phyloP scores from a whole-genome alignment of 2,329 filamentous ascomycete species.

The Fusarium chaquense region DNA sequence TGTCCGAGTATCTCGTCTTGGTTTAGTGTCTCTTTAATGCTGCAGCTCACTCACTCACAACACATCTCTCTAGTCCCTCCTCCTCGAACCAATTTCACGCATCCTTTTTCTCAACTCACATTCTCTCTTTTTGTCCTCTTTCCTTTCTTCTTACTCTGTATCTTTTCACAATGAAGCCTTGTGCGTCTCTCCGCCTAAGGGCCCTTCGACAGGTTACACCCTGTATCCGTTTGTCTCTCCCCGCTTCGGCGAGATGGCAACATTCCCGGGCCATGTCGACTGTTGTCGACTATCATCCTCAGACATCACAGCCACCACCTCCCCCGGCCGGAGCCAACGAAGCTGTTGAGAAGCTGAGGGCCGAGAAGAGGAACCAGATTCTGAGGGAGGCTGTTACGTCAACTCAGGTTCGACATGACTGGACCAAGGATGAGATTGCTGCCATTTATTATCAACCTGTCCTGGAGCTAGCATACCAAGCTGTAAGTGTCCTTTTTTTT shows the following conservation, averaged over 20 bases:
- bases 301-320: constrained; percentile 42
- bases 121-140: background rate
- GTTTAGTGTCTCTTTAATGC: constrained; percentile 27
- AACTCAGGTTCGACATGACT: constrained; percentile 73
- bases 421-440: constrained; percentile 84
- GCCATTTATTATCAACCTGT: constrained; percentile 85
- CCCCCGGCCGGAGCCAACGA: constrained; percentile 38
- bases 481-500: constrained; percentile 63
- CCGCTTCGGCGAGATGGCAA: constrained; percentile 43
- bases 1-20: constrained; percentile 25
- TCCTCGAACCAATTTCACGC: constrained; percentile 17
- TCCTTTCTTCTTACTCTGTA: background rate
- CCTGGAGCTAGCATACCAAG: constrained; percentile 80
- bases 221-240: constrained; percentile 16
- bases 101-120: constrained; percentile 17
- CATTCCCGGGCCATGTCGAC: constrained; percentile 44
- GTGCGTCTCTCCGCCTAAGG: constrained; percentile 35
- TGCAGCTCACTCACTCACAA: constrained; percentile 18
- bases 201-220: constrained; percentile 32
- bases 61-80: background rate
- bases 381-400: constrained; percentile 69
- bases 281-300: constrained; percentile 44
- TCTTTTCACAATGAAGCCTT: constrained; percentile 33
- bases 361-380: constrained; percentile 50
- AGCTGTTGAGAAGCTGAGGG: constrained; percentile 40